phyloP scores from a whole-genome alignment of 768 basidiomycete genomes.

The Termitomyces sp. region DNA sequence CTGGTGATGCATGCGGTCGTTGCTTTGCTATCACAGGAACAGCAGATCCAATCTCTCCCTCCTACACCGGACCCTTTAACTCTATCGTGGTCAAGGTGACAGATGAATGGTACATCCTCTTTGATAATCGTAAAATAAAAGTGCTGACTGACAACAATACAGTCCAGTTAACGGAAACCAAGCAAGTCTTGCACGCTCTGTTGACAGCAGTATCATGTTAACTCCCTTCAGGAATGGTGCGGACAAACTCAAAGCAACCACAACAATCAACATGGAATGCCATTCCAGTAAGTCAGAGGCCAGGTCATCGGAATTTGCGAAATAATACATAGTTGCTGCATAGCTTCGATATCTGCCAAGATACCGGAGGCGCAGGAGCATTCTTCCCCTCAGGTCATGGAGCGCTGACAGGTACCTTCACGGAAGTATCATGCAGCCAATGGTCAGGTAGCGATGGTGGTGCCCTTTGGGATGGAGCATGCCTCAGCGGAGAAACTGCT shows the following conservation, averaged over 20 bases:
- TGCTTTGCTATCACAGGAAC: conserved; percentile 54
- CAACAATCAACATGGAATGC: conserved; percentile 38
- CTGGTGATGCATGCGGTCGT: conserved; percentile 61
- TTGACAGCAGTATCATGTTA: neutral
- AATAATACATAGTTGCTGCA: neutral
- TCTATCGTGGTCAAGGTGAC: conserved; percentile 53
- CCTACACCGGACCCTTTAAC: conserved; percentile 48
- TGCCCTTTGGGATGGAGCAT: conserved; percentile 45
- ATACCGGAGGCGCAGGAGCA: conserved; percentile 45
- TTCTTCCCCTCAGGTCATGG: conserved; percentile 61
- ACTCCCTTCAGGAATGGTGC: conserved; percentile 41
- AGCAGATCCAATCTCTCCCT: conserved; percentile 49
- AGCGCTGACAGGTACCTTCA: conserved; percentile 49
- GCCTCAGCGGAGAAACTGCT: conserved; percentile 47
- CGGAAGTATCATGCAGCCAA: conserved; percentile 53
- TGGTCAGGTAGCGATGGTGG: conserved; percentile 56
- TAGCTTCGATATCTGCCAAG: conserved; percentile 62
- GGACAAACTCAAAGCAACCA: conserved; percentile 42
- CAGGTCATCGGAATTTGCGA: neutral
- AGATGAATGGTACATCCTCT: conserved; percentile 33
- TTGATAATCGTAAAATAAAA: neutral
- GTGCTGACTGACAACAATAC: neutral
- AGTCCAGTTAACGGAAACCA: conserved; percentile 46
- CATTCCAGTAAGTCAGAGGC: conserved; percentile 44
- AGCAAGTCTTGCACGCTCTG: conserved; percentile 18